These are phyloP conservation scores for Citrus unshiu DNA, from an alignment of 345 rosid species.

Conservation along the genomic window DNA sequence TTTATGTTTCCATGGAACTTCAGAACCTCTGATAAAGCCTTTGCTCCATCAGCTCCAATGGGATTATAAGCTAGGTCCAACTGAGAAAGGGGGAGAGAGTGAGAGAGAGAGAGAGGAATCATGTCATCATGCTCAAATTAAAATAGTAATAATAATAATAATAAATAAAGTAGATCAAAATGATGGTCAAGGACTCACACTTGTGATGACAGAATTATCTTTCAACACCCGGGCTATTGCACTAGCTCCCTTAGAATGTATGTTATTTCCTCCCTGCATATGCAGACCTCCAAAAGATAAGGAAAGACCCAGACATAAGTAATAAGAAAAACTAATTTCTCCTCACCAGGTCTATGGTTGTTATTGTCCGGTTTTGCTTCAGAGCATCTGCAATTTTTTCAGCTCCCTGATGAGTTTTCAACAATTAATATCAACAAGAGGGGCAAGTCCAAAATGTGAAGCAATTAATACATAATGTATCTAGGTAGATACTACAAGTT, in stretches of 20 bases:
- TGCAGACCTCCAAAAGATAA: not conserved
- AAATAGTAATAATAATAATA: not conserved
- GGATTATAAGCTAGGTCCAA: constrained; percentile 95
- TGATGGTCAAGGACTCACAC: constrained; percentile 43
- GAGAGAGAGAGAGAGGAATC: not conserved
- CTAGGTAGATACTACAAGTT: not conserved
- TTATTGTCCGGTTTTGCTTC: constrained; percentile 68
- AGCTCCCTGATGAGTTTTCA: constrained; percentile 63
- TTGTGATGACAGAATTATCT: constrained; percentile 67
- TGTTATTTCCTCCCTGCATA: constrained; percentile 89
- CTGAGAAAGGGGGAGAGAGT: constrained; percentile 20
- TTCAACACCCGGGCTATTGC: constrained; percentile 74
- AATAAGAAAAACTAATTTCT: constrained; percentile 6
- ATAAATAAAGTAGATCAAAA: not conserved
- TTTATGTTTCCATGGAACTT: constrained; percentile 87
- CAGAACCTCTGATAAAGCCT: constrained; percentile 79
- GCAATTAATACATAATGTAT: not conserved
- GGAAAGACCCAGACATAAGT: not conserved
- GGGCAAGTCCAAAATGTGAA: constrained; percentile 5
- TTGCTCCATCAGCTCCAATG: constrained; percentile 80
- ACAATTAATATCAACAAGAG: constrained; percentile 7
- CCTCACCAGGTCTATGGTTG: constrained; percentile 84
- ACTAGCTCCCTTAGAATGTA: constrained; percentile 66
- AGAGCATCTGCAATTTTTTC: constrained; percentile 80
- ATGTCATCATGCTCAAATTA: constrained; percentile 14